phyloP scores from a whole-genome alignment of 75 land plant species.

The Sequoia sempervirens region DNA sequence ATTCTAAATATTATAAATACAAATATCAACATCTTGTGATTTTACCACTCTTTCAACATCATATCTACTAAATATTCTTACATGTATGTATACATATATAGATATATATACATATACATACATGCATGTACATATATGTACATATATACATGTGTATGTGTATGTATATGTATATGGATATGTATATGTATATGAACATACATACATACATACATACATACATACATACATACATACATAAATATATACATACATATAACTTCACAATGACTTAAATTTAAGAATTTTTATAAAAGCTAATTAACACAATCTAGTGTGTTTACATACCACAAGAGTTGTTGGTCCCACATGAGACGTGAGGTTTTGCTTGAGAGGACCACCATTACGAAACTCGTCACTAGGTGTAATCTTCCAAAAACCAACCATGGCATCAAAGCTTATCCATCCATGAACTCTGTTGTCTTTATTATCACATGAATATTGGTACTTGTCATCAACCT shows the following conservation, averaged over 20 bases:
- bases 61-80: too few species aligned
- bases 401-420: slow-evolving; percentile 81
- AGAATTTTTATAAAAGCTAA: neutral
- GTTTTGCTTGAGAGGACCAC: slow-evolving; percentile 74
- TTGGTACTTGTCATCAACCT: slow-evolving; percentile 90
- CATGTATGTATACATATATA: too few species aligned
- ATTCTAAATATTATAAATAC: too few species aligned
- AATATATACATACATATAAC: neutral
- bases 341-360: slow-evolving; percentile 78
- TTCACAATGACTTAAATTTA: neutral
- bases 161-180: too few species aligned
- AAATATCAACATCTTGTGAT: too few species aligned
- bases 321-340: slow-evolving; percentile 54
- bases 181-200: too few species aligned
- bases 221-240: neutral
- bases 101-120: too few species aligned
- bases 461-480: slow-evolving; percentile 63
- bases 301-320: neutral
- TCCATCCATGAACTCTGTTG: slow-evolving; percentile 68
- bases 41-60: too few species aligned
- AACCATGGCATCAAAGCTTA: slow-evolving; percentile 30
- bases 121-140: too few species aligned
- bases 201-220: too few species aligned
- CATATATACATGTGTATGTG: too few species aligned
- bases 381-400: slow-evolving; percentile 60